Conservation (phyloP, 371 early-diverging fungal species). For the Blastocladiella emersonii region DNA sequence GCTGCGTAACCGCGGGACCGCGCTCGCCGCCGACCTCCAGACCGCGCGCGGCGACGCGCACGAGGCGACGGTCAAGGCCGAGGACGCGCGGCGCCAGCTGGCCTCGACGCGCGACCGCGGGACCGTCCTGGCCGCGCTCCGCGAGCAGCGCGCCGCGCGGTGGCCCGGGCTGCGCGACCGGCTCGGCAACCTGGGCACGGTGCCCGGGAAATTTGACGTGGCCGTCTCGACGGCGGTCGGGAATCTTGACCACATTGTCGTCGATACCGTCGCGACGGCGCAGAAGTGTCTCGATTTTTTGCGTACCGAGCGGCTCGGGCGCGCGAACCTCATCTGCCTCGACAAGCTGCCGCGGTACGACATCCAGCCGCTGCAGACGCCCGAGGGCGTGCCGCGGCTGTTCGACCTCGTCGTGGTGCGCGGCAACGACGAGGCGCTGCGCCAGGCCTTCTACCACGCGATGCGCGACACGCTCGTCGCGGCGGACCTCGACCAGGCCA, state of each 20-base stretch:
- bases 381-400: slow-evolving; percentile 72
- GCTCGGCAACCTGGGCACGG: slow-evolving; percentile 90
- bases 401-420: slow-evolving; percentile 71
- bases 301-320: slow-evolving; percentile 69
- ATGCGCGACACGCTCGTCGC: slow-evolving; percentile 91
- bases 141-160: neutral
- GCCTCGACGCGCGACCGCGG: neutral
- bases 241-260: slow-evolving; percentile 83
- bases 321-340: slow-evolving; percentile 83
- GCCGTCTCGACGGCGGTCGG: slow-evolving; percentile 86
- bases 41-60: neutral
- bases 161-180: slow-evolving; percentile 41
- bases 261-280: slow-evolving; percentile 82
- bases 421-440: slow-evolving; percentile 39
- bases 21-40: neutral
- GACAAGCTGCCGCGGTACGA: slow-evolving; percentile 51
- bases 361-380: slow-evolving; percentile 42
- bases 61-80: neutral
- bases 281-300: slow-evolving; percentile 89
- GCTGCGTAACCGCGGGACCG: too few relatives aligned
- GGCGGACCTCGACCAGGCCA: slow-evolving; percentile 74
- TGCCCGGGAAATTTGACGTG: slow-evolving; percentile 89
- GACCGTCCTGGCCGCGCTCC: neutral
- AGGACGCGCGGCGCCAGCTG: neutral
- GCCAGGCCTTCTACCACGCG: slow-evolving; percentile 81